Evolutionary conservation across 2,329 filamentous ascomycete genomes (phyloP).

Genomic region (Pseudogymnoascus sp.): DNA sequence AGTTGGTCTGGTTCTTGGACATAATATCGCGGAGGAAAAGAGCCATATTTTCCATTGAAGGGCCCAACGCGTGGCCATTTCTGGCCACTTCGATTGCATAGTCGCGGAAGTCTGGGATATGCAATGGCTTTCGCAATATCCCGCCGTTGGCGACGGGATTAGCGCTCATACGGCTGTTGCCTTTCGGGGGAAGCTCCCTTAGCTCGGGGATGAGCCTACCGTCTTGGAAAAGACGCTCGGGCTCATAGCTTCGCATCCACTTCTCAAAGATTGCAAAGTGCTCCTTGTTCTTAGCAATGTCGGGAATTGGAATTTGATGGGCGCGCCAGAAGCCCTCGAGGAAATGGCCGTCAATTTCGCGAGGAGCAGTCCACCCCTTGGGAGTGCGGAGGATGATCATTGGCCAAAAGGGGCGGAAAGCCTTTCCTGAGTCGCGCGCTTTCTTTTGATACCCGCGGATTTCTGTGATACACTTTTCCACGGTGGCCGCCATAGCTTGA

Average conservation of each 20-base stretch:
- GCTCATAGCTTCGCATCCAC: conserved; percentile 72
- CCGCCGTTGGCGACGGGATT: conserved; percentile 72
- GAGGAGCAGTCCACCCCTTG: conserved; percentile 73
- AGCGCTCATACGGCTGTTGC: conserved; percentile 64
- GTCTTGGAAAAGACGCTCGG: conserved; percentile 60
- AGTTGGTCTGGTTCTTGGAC: conserved; percentile 54
- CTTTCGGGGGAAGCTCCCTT: conserved; percentile 55
- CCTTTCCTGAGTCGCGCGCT: conserved; percentile 60
- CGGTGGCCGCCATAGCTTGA: conserved; percentile 70
- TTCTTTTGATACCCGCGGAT: conserved; percentile 63
- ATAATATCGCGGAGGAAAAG: conserved; percentile 61
- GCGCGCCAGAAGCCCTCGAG: conserved; percentile 72
- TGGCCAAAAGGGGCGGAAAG: conserved; percentile 66
- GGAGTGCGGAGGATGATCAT: conserved; percentile 72
- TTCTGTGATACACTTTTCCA: conserved; percentile 64
- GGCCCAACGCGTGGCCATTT: conserved; percentile 46
- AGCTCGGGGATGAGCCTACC: conserved; percentile 58
- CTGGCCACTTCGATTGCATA: conserved; percentile 57
- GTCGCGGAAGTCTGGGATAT: conserved; percentile 60
- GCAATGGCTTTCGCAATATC: conserved; percentile 55
- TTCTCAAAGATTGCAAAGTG: conserved; percentile 62
- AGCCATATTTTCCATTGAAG: conserved; percentile 64
- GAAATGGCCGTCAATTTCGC: conserved; percentile 61
- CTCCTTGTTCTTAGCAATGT: conserved; percentile 55
- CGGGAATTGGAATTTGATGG: conserved; percentile 70